phyloP scores from a whole-genome alignment of 345 rosid species.

The Xanthoceras sorbifolium region DNA sequence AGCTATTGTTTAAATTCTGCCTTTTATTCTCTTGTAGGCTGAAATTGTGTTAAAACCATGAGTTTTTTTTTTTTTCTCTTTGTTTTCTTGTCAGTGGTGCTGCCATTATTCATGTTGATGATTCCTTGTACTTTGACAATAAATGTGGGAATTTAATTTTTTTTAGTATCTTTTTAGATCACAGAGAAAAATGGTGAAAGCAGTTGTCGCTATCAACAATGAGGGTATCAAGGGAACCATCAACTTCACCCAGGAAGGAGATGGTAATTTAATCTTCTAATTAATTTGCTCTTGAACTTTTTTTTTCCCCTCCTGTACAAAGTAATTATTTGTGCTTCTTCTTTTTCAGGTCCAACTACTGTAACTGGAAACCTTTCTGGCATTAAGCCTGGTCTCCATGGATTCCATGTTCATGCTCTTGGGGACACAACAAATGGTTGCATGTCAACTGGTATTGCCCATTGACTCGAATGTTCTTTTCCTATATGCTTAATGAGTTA shows the following conservation, averaged over 20 bases:
- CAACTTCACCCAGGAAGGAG: slow-evolving; percentile 74
- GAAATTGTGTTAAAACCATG: background rate
- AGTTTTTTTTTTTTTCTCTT: no score
- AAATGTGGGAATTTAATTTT: background rate
- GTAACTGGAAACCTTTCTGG: slow-evolving; percentile 81
- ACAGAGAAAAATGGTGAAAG: slow-evolving; percentile 83
- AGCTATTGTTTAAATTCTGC: no score
- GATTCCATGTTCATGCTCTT: slow-evolving; percentile 96
- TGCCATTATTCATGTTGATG: background rate
- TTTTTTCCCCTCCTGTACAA: slow-evolving; percentile 7
- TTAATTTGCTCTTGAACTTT: background rate
- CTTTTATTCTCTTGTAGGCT: background rate
- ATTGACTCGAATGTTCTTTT: background rate
- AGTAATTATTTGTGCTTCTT: background rate
- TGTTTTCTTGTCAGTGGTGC: background rate
- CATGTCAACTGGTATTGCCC: slow-evolving; percentile 87
- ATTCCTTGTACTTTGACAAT: background rate
- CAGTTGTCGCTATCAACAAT: slow-evolving; percentile 68
- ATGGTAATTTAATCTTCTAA: slow-evolving; percentile 43
- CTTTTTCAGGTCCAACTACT: slow-evolving; percentile 63
- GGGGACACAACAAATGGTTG: slow-evolving; percentile 99
- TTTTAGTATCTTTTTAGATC: slow-evolving; percentile 50
- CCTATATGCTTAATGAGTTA: background rate
- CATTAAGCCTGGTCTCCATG: slow-evolving; percentile 91
- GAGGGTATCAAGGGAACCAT: slow-evolving; percentile 85